These are phyloP conservation scores for Inga laurina DNA, from an alignment of 306 rosid genomes.

Conservation along the genomic window DNA sequence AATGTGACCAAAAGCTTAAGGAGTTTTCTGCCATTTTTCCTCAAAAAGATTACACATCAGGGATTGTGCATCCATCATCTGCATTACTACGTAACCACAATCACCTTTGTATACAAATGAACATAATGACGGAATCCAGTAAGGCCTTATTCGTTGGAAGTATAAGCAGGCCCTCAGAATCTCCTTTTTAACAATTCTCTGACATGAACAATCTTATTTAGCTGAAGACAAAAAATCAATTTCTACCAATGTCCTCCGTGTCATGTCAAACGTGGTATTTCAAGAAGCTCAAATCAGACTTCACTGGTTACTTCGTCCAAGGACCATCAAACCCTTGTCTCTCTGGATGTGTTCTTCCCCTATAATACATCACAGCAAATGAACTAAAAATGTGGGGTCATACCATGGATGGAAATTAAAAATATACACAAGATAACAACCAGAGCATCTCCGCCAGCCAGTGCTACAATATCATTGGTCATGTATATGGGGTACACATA, in stretches of 20 bases:
- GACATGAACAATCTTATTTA: slow-evolving; percentile 20
- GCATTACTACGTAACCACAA: neutral
- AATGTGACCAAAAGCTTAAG: neutral
- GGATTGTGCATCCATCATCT: neutral
- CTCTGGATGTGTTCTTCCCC: slow-evolving; percentile 69
- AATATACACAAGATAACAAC: slow-evolving; percentile 48
- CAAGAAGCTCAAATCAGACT: slow-evolving; percentile 41
- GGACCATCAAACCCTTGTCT: slow-evolving; percentile 72
- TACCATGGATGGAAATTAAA: slow-evolving; percentile 8
- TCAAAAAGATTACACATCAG: neutral
- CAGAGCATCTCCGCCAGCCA: slow-evolving; percentile 71
- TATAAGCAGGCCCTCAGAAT: slow-evolving; percentile 52
- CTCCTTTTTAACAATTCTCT: slow-evolving; percentile 54
- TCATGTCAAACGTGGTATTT: slow-evolving; percentile 1
- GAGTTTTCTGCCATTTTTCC: neutral
- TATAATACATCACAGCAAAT: slow-evolving; percentile 32
- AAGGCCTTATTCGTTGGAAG: slow-evolving; percentile 64
- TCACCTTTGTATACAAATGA: slow-evolving; percentile 59
- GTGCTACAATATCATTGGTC: slow-evolving; percentile 69
- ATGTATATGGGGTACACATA: slow-evolving; percentile 62
- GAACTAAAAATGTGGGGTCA: neutral
- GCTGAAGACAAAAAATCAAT: neutral
- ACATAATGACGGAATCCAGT: slow-evolving; percentile 48
- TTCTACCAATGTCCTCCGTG: neutral
- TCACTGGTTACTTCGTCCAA: slow-evolving; percentile 62